Evolutionary conservation across 768 basidiomycete genomes (phyloP).

Genomic region (Boletales sp.): DNA sequence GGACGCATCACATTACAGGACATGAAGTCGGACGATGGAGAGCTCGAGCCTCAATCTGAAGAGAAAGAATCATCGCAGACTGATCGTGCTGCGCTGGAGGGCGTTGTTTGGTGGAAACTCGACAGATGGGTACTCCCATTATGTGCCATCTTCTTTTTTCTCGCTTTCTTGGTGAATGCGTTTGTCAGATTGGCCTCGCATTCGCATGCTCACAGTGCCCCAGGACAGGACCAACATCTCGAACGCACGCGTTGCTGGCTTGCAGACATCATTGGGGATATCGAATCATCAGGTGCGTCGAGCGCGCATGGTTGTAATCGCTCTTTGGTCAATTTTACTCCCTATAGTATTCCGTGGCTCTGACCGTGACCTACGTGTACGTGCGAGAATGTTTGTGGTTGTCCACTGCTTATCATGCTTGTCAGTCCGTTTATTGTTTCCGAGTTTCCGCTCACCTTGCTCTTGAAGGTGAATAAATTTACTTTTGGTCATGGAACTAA

Average conservation of each 20-base stretch:
- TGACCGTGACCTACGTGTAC: slow-evolving; percentile 28
- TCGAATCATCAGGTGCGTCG: slow-evolving; percentile 24
- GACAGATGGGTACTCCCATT: slow-evolving; percentile 47
- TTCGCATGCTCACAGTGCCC: neutral
- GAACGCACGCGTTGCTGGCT: slow-evolving; percentile 61
- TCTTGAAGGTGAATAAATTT: slow-evolving; percentile 41
- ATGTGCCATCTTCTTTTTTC: slow-evolving; percentile 47
- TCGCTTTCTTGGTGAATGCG: slow-evolving; percentile 46
- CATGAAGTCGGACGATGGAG: slow-evolving; percentile 1
- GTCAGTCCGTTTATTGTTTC: slow-evolving; percentile 46
- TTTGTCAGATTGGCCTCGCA: neutral
- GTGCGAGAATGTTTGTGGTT: neutral
- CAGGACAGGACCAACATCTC: slow-evolving; percentile 45
- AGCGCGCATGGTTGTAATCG: neutral
- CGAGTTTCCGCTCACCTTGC: slow-evolving; percentile 56
- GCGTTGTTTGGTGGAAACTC: slow-evolving; percentile 45
- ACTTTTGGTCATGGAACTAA: neutral
- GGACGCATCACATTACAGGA: neutral
- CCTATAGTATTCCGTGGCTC: slow-evolving; percentile 31
- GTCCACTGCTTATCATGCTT: neutral
- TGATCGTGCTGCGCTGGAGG: slow-evolving; percentile 27
- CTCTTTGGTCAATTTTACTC: no score
- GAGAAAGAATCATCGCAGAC: slow-evolving; percentile 3
- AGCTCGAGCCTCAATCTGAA: neutral
- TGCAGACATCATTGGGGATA: slow-evolving; percentile 47